Conservation (phyloP, 75 land plant genomes). For the Isoetes taiwanensis region DNA sequence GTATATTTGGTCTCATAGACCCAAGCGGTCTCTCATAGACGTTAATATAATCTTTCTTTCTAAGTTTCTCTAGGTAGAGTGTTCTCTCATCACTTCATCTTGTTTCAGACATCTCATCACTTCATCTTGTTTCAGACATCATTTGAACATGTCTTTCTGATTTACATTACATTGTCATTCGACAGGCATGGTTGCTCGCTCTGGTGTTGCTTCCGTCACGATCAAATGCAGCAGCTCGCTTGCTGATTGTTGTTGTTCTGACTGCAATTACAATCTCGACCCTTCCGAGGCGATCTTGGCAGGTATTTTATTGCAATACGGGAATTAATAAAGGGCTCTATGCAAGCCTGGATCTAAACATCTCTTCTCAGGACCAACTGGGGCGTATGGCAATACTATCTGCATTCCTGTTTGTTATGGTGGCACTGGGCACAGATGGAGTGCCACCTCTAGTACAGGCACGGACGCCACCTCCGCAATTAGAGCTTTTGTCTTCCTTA, state of each 20-base stretch:
- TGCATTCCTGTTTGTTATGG: conserved; percentile 64
- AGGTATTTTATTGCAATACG: no score
- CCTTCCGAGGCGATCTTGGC: conserved; percentile 73
- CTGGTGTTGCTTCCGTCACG: conserved; percentile 78
- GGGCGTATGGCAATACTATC: conserved; percentile 70
- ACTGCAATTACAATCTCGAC: conserved; percentile 39
- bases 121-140: no score
- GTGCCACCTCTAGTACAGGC: conserved; percentile 52
- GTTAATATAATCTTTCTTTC: no score
- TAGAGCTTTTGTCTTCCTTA: conserved; percentile 50
- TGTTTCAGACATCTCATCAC: no score
- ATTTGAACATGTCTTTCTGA: no score
- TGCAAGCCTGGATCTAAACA: no score
- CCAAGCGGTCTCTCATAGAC: no score
- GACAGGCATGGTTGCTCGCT: conserved; percentile 95
- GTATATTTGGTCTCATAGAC: no score
- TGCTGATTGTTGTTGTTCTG: conserved; percentile 55
- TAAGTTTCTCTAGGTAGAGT: no score
- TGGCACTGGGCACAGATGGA: conserved; percentile 78
- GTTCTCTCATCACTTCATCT: no score
- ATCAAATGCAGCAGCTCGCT: conserved; percentile 50
- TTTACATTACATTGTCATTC: no score
- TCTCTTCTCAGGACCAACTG: conserved; percentile 98
- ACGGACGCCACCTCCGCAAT: conserved; percentile 63
- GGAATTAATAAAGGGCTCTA: no score